Conservation (phyloP, 139 green algal genomes). For the Chlamydomonas sp. region DNA sequence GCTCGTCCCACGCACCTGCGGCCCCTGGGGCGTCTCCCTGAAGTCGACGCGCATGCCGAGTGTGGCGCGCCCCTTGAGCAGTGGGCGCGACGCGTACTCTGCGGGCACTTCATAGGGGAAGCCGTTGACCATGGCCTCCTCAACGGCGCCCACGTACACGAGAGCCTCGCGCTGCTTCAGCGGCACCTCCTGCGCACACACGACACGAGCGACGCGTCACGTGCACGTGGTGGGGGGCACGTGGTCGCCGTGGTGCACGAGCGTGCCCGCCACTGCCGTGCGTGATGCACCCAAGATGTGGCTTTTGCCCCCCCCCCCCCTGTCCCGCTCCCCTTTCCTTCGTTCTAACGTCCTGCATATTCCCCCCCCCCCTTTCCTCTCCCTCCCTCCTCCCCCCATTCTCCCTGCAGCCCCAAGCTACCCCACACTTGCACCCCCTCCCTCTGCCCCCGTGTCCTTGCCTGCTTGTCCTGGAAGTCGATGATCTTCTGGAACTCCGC, state of each 20-base stretch:
- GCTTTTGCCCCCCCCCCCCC: too few relatives aligned
- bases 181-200: constrained; percentile 44
- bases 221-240: too few relatives aligned
- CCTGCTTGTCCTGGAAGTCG: constrained; percentile 78
- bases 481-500: constrained; percentile 64
- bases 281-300: too few relatives aligned
- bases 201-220: too few relatives aligned
- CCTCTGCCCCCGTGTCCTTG: background rate
- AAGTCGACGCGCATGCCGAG: constrained; percentile 82
- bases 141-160: constrained; percentile 67
- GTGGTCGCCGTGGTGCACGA: too few relatives aligned
- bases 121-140: constrained; percentile 90
- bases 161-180: constrained; percentile 78
- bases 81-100: constrained; percentile 78
- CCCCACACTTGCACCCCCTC: background rate
- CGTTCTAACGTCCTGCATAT: too few relatives aligned
- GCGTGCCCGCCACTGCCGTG: too few relatives aligned
- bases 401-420: too few relatives aligned
- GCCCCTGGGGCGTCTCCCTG: constrained; percentile 57
- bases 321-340: too few relatives aligned
- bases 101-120: constrained; percentile 88
- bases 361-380: too few relatives aligned
- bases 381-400: too few relatives aligned
- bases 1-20: too few relatives aligned
- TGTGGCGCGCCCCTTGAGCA: constrained; percentile 86